Conservation (phyloP, 2,329 filamentous ascomycete genomes). For the Penicillium sp. region DNA sequence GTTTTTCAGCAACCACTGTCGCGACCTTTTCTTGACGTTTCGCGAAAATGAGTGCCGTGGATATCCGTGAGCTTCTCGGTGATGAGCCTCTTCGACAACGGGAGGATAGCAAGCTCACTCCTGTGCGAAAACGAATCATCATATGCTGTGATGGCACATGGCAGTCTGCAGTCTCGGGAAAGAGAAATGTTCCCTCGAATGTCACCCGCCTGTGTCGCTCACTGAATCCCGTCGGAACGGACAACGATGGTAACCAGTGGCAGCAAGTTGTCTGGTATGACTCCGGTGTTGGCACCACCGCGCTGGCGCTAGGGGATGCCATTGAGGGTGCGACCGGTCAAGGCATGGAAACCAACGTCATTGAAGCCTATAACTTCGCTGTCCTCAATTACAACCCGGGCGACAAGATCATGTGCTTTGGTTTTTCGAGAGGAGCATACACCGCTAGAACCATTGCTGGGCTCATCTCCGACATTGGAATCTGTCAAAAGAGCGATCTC, state of each 20-base stretch:
- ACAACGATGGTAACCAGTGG: constrained; percentile 34
- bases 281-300: constrained; percentile 40
- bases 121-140: constrained; percentile 38
- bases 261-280: constrained; percentile 44
- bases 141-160: constrained; percentile 45
- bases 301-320: constrained; percentile 32
- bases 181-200: constrained; percentile 40
- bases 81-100: constrained; percentile 7
- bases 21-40: background rate
- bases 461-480: constrained; percentile 30
- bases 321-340: constrained; percentile 33
- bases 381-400: constrained; percentile 30
- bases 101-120: constrained; percentile 13
- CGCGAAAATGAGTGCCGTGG: background rate
- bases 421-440: constrained; percentile 30
- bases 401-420: constrained; percentile 33
- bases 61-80: background rate
- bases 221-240: constrained; percentile 34
- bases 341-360: constrained; percentile 29
- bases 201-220: constrained; percentile 42
- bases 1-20: background rate
- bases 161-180: constrained; percentile 40
- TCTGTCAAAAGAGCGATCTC: constrained; percentile 26
- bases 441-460: constrained; percentile 32
- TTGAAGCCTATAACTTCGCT: constrained; percentile 33